A percentile compares a stretch with the other conserved stretches of the same genome.
phyloP scores from a whole-genome alignment of 2,329 filamentous ascomycete species.

The Colletotrichum tabaci region DNA sequence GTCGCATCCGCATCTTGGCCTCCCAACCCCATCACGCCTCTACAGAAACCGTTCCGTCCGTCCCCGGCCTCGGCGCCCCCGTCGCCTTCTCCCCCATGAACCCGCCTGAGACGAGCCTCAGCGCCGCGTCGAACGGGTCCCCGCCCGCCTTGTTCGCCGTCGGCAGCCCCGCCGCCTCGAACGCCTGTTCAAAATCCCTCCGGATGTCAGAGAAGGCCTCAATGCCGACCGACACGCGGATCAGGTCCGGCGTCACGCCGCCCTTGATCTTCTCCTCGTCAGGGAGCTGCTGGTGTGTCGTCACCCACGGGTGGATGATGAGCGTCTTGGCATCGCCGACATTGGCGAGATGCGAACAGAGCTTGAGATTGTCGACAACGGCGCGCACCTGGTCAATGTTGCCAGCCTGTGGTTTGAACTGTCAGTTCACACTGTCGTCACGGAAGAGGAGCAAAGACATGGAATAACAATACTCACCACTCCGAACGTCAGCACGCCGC shows the following conservation, averaged over 20 bases:
- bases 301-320: constrained; percentile 81
- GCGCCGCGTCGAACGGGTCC: constrained; percentile 31
- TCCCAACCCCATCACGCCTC: neutral
- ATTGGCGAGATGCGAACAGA: constrained; percentile 82
- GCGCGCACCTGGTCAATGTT: constrained; percentile 52
- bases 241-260: constrained; percentile 68
- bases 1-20: neutral
- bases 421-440: constrained; percentile 50
- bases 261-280: constrained; percentile 76
- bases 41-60: constrained; percentile 23
- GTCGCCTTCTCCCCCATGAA: constrained; percentile 39
- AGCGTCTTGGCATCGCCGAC: constrained; percentile 82
- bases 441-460: no score
- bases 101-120: constrained; percentile 34
- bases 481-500: constrained; percentile 80
- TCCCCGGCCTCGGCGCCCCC: constrained; percentile 36
- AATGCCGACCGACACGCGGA: constrained; percentile 56
- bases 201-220: constrained; percentile 83
- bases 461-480: constrained; percentile 61
- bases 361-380: constrained; percentile 81
- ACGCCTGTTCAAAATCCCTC: constrained; percentile 77
- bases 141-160: constrained; percentile 28
- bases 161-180: constrained; percentile 30
- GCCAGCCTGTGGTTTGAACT: constrained; percentile 43
- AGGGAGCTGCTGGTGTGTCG: constrained; percentile 79